These are phyloP conservation scores for Aureobasidium sp. DNA, from an alignment of 2,329 filamentous ascomycete species.

Conservation along the genomic window DNA sequence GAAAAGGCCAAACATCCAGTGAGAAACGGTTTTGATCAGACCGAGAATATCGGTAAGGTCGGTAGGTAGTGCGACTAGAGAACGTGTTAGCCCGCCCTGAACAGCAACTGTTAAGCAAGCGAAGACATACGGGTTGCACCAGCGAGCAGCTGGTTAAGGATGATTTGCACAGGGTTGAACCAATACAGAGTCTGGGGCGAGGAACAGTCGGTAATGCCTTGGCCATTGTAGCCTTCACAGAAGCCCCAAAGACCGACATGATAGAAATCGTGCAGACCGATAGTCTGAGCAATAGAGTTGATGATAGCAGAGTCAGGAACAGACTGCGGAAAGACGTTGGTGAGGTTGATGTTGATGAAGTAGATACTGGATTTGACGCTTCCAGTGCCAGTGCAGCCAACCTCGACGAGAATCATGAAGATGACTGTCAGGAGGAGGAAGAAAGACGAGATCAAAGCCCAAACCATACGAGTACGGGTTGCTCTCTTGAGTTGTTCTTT, in stretches of 20 bases:
- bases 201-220: slow-evolving; percentile 71
- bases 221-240: slow-evolving; percentile 72
- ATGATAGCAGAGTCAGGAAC: slow-evolving; percentile 66
- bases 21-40: slow-evolving; percentile 64
- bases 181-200: slow-evolving; percentile 64
- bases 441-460: slow-evolving; percentile 55
- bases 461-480: slow-evolving; percentile 48
- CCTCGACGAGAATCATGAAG: slow-evolving; percentile 71
- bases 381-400: slow-evolving; percentile 60
- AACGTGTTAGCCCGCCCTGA: neutral
- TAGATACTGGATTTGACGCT: slow-evolving; percentile 60
- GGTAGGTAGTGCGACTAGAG: slow-evolving; percentile 61
- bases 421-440: slow-evolving; percentile 67
- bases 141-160: slow-evolving; percentile 69
- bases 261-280: slow-evolving; percentile 91
- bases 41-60: slow-evolving; percentile 64
- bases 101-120: neutral
- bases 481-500: slow-evolving; percentile 36
- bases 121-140: slow-evolving; percentile 59
- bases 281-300: slow-evolving; percentile 76
- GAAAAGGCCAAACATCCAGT: slow-evolving; percentile 88
- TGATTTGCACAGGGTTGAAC: slow-evolving; percentile 82
- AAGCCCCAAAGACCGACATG: slow-evolving; percentile 87
- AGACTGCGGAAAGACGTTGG: slow-evolving; percentile 67
- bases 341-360: slow-evolving; percentile 77